Conservation (phyloP, 495 filamentous ascomycete genomes). For the Aspergillus affinis region DNA sequence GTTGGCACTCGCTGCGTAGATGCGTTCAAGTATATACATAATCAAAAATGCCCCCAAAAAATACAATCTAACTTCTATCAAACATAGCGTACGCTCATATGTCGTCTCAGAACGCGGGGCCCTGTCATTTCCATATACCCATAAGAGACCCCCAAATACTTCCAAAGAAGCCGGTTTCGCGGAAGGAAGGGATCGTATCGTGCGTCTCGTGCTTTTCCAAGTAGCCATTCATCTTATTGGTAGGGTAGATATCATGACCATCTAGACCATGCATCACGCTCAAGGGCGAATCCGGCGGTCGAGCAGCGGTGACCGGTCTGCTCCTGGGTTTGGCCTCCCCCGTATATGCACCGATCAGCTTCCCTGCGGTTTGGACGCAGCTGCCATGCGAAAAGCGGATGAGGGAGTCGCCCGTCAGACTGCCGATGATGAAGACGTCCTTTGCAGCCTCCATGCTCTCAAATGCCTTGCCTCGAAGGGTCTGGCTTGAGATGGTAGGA, state of each 20-base stretch:
- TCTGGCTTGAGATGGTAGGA: conserved; percentile 51
- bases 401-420: conserved; percentile 63
- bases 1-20: background rate
- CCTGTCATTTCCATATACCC: conserved; percentile 1
- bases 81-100: background rate
- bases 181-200: conserved; percentile 20
- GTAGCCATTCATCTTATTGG: background rate
- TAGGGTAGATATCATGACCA: conserved; percentile 37
- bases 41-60: background rate
- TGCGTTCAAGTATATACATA: conserved; percentile 8
- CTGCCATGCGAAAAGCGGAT: conserved; percentile 64
- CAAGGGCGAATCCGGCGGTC: conserved; percentile 24
- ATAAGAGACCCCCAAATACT: conserved; percentile 2
- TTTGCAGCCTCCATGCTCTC: conserved; percentile 55
- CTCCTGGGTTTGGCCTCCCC: conserved; percentile 17
- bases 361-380: conserved; percentile 58
- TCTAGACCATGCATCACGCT: conserved; percentile 45
- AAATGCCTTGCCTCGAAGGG: conserved; percentile 54
- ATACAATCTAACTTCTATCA: conserved; percentile 9
- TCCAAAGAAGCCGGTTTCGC: conserved; percentile 12
- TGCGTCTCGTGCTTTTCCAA: conserved; percentile 27
- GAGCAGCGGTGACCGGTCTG: conserved; percentile 18
- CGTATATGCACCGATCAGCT: conserved; percentile 39
- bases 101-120: background rate
- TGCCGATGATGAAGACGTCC: conserved; percentile 61